Percentiles rank a stretch among this genome's conserved stretches.
phyloP scores from a whole-genome alignment of 148 eudicot genomes.

The Rhododendron mucronatum region DNA sequence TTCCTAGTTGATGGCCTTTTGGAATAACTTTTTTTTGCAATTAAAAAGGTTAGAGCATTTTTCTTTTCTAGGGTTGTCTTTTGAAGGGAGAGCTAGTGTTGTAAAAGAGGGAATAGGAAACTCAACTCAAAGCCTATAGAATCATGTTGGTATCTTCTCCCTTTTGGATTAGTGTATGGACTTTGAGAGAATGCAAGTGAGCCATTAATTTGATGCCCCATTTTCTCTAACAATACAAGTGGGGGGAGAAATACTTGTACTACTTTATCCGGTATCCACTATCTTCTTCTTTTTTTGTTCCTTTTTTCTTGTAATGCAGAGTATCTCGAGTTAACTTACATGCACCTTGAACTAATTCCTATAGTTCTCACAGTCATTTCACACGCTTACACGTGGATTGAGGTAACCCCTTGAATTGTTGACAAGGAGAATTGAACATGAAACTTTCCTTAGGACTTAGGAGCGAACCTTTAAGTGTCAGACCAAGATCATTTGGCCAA shows the following conservation, averaged over 20 bases:
- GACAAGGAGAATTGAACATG: background rate
- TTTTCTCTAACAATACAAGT: slow-evolving; percentile 3
- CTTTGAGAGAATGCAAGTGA: slow-evolving; percentile 10
- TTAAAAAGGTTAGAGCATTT: slow-evolving; percentile 23
- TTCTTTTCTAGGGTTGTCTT: slow-evolving; percentile 37
- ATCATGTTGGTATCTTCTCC: background rate
- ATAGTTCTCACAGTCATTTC: too few relatives aligned
- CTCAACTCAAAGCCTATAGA: slow-evolving; percentile 27
- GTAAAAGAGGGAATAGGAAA: slow-evolving; percentile 18
- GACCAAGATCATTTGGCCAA: background rate
- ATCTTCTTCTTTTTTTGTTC: too few relatives aligned
- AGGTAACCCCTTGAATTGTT: too few relatives aligned
- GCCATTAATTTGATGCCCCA: slow-evolving; percentile 14
- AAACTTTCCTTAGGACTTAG: too few relatives aligned
- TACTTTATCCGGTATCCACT: background rate
- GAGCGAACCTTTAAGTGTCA: background rate
- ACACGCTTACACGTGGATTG: too few relatives aligned
- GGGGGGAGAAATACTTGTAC: slow-evolving; percentile 1
- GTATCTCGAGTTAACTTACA: too few relatives aligned
- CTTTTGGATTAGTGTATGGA: background rate
- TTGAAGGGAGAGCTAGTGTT: slow-evolving; percentile 9
- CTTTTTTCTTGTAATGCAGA: background rate
- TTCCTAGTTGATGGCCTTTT: slow-evolving; percentile 42
- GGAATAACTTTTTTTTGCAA: slow-evolving; percentile 31
- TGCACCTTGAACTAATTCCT: too few relatives aligned